Conservation (phyloP, 768 basidiomycete genomes). For the Pleurotus citrinopileatus region DNA sequence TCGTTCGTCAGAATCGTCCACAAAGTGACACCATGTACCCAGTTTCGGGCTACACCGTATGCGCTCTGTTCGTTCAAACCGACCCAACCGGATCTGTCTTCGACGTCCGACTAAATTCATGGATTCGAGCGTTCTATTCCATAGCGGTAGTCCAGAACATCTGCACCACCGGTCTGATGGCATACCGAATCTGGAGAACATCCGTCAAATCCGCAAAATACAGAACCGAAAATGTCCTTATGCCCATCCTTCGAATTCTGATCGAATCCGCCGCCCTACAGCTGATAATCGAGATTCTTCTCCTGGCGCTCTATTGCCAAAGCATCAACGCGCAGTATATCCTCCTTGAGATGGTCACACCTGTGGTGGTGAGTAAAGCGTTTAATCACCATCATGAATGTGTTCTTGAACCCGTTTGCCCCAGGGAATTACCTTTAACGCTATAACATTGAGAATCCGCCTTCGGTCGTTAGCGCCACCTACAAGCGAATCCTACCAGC, state of each 20-base stretch:
- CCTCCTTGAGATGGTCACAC: constrained; percentile 15
- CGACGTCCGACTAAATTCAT: constrained; percentile 12
- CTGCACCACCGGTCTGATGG: constrained; percentile 19
- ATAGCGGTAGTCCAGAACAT: constrained; percentile 18
- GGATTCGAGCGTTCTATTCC: constrained; percentile 19
- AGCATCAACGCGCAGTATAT: constrained; percentile 19
- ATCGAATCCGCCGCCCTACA: constrained; percentile 19
- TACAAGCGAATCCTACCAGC: not conserved
- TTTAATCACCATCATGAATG: too few species aligned
- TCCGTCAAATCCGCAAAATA: constrained; percentile 12
- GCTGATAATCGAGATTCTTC: constrained; percentile 16
- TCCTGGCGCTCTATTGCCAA: constrained; percentile 16
- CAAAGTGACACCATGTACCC: not conserved
- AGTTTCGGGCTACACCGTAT: constrained; percentile 18
- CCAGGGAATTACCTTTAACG: constrained; percentile 2
- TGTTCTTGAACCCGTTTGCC: too few species aligned
- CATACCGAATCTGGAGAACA: constrained; percentile 17
- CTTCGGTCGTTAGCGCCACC: not conserved
- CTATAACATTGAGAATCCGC: not conserved
- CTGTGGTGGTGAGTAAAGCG: constrained; percentile 15
- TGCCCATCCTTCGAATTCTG: constrained; percentile 15
- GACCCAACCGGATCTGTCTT: constrained; percentile 15
- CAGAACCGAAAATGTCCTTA: constrained; percentile 7
- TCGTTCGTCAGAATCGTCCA: not conserved
- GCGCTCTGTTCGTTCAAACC: constrained; percentile 11